These are phyloP conservation scores for Chaetomium fimeti DNA, from an alignment of 495 filamentous ascomycete species.

Conservation along the genomic window DNA sequence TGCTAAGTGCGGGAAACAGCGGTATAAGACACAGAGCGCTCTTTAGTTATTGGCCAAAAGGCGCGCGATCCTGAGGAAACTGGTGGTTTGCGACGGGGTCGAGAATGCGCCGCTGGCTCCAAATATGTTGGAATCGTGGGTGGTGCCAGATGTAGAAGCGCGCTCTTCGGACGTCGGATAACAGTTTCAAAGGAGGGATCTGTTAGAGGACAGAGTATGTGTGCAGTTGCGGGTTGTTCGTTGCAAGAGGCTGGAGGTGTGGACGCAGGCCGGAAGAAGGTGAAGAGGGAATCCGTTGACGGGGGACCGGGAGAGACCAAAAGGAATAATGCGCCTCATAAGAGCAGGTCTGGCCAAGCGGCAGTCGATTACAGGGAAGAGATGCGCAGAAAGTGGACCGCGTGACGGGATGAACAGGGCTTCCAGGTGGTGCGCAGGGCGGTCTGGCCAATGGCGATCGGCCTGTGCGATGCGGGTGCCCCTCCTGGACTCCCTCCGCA, in stretches of 20 bases:
- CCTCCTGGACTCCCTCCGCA: slow-evolving; percentile 20
- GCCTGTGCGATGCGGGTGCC: slow-evolving; percentile 21
- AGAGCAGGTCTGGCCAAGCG: slow-evolving; percentile 23
- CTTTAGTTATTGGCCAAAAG: slow-evolving; percentile 8
- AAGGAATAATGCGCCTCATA: slow-evolving; percentile 42
- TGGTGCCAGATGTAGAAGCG: slow-evolving; percentile 4
- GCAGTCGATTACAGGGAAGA: slow-evolving; percentile 27
- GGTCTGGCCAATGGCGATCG: slow-evolving; percentile 24
- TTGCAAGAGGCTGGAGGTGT: slow-evolving; percentile 11
- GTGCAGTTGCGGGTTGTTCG: background rate
- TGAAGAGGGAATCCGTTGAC: slow-evolving; percentile 21
- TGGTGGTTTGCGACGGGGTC: slow-evolving; percentile 21
- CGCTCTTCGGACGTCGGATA: background rate
- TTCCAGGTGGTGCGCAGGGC: slow-evolving; percentile 17
- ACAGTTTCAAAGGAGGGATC: background rate
- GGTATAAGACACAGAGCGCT: slow-evolving; percentile 8
- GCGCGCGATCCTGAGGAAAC: slow-evolving; percentile 11
- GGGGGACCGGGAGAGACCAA: slow-evolving; percentile 17
- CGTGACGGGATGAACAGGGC: slow-evolving; percentile 32
- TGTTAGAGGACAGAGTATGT: background rate
- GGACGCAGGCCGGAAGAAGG: slow-evolving; percentile 15
- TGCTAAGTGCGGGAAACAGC: background rate
- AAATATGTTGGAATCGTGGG: background rate
- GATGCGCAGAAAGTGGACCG: slow-evolving; percentile 32
- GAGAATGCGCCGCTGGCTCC: slow-evolving; percentile 20